These are phyloP conservation scores for Ogataea saltuana DNA, from an alignment of 805 yeast species.

Conservation along the genomic window DNA sequence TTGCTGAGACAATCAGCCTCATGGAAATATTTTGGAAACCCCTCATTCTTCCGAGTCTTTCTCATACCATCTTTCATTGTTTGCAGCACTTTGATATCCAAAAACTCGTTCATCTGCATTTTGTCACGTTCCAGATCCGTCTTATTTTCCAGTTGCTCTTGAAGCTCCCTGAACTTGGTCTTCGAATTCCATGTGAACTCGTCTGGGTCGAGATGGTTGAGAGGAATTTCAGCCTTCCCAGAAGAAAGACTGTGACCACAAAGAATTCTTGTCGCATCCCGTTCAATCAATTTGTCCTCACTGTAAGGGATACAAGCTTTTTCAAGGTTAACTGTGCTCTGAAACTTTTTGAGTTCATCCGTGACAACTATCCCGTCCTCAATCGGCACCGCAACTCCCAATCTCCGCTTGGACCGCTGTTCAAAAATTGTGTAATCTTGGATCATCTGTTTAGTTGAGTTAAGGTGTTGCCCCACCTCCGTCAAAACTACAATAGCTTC, in stretches of 20 bases:
- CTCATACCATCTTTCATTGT: slow-evolving; percentile 7
- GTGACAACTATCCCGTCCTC: slow-evolving; percentile 16
- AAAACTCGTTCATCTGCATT: not conserved
- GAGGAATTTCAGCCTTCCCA: not conserved
- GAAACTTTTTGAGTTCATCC: slow-evolving; percentile 14
- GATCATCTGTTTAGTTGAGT: slow-evolving; percentile 11
- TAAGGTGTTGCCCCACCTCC: not conserved
- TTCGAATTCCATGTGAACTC: slow-evolving; percentile 16
- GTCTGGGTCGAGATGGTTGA: slow-evolving; percentile 4
- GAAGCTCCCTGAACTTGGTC: not conserved
- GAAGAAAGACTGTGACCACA: not conserved
- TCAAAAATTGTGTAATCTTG: slow-evolving; percentile 13
- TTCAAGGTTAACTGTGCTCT: slow-evolving; percentile 5
- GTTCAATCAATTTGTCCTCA: slow-evolving; percentile 1
- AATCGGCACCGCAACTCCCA: not conserved
- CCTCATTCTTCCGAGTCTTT: slow-evolving; percentile 1
- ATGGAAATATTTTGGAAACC: slow-evolving; percentile 39
- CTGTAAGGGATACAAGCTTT: slow-evolving; percentile 1
- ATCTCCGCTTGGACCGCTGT: not conserved
- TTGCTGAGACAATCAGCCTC: slow-evolving; percentile 40
- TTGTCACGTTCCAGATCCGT: not conserved
- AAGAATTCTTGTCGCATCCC: slow-evolving; percentile 11
- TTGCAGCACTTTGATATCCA: slow-evolving; percentile 13
- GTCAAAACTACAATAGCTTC: slow-evolving; percentile 24
- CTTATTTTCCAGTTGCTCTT: not conserved